Conservation (phyloP, 1,284 basidiomycete species). For the Sanghuangporus sanghuang region DNA sequence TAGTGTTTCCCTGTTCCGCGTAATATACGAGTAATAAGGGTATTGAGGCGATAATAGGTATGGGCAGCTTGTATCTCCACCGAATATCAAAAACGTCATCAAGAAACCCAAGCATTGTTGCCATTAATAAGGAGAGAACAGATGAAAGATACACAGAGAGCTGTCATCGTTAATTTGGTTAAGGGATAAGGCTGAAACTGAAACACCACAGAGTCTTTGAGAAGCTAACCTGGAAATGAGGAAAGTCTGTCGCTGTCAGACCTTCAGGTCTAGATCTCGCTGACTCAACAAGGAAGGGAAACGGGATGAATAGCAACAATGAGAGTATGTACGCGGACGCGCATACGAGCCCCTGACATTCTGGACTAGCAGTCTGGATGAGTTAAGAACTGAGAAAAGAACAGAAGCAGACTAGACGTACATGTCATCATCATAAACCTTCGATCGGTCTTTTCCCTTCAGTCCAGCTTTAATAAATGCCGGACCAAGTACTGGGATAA, state of each 20-base stretch:
- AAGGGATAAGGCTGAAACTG: neutral
- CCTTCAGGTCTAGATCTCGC: constrained; percentile 47
- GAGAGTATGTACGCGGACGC: constrained; percentile 86
- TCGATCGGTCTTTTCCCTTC: constrained; percentile 78
- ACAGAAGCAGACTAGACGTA: constrained; percentile 37
- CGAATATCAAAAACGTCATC: constrained; percentile 99
- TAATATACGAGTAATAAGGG: constrained; percentile 96
- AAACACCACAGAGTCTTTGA: neutral
- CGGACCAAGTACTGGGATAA: constrained; percentile 71
- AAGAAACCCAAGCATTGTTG: constrained; percentile 91
- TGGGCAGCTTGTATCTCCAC: constrained; percentile 97
- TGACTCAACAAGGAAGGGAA: constrained; percentile 66
- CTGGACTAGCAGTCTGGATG: constrained; percentile 57
- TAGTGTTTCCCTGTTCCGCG: constrained; percentile 88
- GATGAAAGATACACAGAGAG: constrained; percentile 92
- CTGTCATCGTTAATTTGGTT: constrained; percentile 34
- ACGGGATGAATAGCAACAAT: constrained; percentile 85
- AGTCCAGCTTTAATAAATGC: constrained; percentile 74
- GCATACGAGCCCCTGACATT: constrained; percentile 88
- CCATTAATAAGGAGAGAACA: constrained; percentile 84
- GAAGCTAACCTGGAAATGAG: constrained; percentile 73
- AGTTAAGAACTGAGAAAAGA: neutral
- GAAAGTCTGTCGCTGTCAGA: constrained; percentile 66
- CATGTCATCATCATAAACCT: constrained; percentile 70
- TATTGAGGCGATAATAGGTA: constrained; percentile 92